Base-by-base conservation (phyloP, 352 stramenopile species). In the Aphanomyces euteiches region DNA sequence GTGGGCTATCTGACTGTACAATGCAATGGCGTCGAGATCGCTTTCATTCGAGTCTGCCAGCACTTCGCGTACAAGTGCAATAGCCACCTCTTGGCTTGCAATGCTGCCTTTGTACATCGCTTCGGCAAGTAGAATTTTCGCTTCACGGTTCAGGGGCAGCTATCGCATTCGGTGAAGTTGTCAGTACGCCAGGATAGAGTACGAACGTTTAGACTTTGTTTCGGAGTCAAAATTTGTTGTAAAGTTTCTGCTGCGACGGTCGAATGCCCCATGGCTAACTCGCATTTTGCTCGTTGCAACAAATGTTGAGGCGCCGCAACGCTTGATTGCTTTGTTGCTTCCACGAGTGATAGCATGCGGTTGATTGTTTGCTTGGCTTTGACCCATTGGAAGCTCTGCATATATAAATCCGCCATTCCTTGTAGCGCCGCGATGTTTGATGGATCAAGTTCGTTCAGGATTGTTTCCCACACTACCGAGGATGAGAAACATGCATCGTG, bases 1-100 rank as follows among this genome's bases (percentile, higher is more conserved):
- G 48, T 87, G 73, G 1, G 85, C 83, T 13, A 93, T 82, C 21
- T 54, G 77, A 4, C 81, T 78, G 54, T 91, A 93, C 8, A 90
- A 53, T 28, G 86, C 58, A 34, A 93, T 59, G 2, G 85, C 85
- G n/a, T 93, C 79, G 56, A 90, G 63, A 47, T 67, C 65, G 2
- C 80, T 68, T 7, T 78, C 77, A 43, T 89, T 77, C 17, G 90
- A 68, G 48, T 87, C 77, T 1, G 79, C 80, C 0, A 93, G 63
- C 66, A 90, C 50, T 28, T 86, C 78, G 74, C 77, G 77, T 7
- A 91, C 28, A 6, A 91, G 60, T 28, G 78, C 74, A 19, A 89
- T 87, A 3, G 82, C 82, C 0, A 75, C 72, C 28, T 93, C 81
- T 56, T 90, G 81, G 2, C 73, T 15, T 75, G 73, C 1, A 74